These are phyloP conservation scores for Fragaria iinumae DNA, from an alignment of 306 rosid species.

Conservation along the genomic window DNA sequence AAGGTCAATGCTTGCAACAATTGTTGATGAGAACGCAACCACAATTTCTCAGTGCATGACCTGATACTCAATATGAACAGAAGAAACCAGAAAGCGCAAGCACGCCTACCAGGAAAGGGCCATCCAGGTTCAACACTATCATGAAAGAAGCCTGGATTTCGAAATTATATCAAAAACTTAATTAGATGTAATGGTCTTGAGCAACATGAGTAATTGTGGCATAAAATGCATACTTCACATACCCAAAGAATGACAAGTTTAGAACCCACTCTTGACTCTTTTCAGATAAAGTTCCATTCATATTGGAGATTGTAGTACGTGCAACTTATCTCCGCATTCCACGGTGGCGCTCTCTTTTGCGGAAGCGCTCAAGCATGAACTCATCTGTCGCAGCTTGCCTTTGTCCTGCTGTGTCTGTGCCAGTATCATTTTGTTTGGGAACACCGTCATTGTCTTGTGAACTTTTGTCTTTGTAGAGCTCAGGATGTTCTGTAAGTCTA, in stretches of 20 bases:
- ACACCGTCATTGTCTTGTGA: slow-evolving; percentile 58
- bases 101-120: background rate
- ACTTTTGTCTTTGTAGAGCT: slow-evolving; percentile 79
- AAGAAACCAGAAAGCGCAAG: background rate
- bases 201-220: background rate
- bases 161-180: background rate
- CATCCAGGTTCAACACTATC: background rate
- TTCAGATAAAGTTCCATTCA: background rate
- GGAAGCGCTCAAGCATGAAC: slow-evolving; percentile 91
- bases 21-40: background rate
- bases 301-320: slow-evolving; percentile 5
- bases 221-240: background rate
- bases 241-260: background rate
- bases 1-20: background rate
- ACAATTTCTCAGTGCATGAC: background rate
- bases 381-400: slow-evolving; percentile 97
- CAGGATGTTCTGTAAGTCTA: slow-evolving; percentile 82
- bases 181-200: background rate
- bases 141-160: background rate
- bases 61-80: background rate
- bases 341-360: slow-evolving; percentile 93
- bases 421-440: slow-evolving; percentile 53
- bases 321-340: slow-evolving; percentile 64
- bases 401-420: slow-evolving; percentile 58
- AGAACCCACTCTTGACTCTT: slow-evolving; percentile 8